A percentile compares a stretch with the other conserved stretches of the same genome.
phyloP scores from a whole-genome alignment of 2,329 filamentous ascomycete genomes.

The Coniochaeta hoffmannii region DNA sequence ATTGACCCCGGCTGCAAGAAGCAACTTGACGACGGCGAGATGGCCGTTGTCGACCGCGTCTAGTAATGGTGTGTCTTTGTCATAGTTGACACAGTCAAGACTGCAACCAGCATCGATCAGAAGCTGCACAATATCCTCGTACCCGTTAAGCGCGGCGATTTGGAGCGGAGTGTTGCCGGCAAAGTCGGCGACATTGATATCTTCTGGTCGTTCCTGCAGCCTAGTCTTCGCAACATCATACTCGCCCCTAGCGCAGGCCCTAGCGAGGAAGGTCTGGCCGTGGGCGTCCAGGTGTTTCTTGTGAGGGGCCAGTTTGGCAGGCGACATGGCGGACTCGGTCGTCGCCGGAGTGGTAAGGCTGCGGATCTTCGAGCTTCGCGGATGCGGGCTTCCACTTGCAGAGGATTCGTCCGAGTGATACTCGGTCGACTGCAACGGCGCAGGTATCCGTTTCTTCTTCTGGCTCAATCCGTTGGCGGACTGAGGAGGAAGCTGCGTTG shows the following conservation, averaged over 20 bases:
- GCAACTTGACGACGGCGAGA: constrained; percentile 74
- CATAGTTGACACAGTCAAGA: constrained; percentile 69
- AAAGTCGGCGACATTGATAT: constrained; percentile 84
- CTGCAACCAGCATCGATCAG: constrained; percentile 79
- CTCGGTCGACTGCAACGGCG: constrained; percentile 53
- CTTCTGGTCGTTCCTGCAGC: constrained; percentile 72
- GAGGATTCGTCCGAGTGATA: constrained; percentile 64
- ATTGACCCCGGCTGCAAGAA: constrained; percentile 83
- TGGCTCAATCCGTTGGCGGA: constrained; percentile 45
- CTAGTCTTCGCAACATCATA: constrained; percentile 70
- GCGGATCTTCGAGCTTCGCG: constrained; percentile 50
- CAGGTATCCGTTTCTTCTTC: constrained; percentile 56
- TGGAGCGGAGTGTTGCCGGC: constrained; percentile 95
- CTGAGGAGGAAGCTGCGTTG: constrained; percentile 52
- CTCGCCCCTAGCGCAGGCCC: constrained; percentile 81
- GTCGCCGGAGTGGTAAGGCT: constrained; percentile 48
- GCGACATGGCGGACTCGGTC: constrained; percentile 54
- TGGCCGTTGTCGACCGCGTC: constrained; percentile 97
- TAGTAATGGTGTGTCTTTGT: constrained; percentile 87
- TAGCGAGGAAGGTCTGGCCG: constrained; percentile 83
- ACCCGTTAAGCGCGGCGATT: constrained; percentile 83
- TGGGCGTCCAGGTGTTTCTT: constrained; percentile 90
- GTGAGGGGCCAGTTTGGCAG: constrained; percentile 61
- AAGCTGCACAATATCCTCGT: constrained; percentile 78
- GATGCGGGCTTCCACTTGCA: constrained; percentile 51